phyloP scores from a whole-genome alignment of 1,139 yeast species.

The Yamadazyma dendronema region DNA sequence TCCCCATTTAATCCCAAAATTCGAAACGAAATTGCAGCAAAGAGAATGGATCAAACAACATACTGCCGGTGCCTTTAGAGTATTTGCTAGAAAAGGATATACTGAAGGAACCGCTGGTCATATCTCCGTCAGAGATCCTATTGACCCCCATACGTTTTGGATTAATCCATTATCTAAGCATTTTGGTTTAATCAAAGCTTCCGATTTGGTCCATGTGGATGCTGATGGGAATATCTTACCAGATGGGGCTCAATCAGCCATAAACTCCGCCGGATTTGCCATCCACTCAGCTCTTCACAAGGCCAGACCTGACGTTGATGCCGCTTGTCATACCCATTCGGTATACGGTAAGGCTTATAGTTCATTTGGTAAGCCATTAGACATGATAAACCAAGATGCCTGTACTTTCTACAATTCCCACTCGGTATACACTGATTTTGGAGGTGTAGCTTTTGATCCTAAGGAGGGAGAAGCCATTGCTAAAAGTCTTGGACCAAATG shows the following conservation, averaged over 20 bases:
- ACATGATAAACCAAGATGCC: constrained; percentile 79
- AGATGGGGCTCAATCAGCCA: constrained; percentile 64
- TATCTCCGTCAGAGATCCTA: constrained; percentile 76
- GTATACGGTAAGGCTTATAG: constrained; percentile 74
- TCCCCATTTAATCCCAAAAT: constrained; percentile 52
- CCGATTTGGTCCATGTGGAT: constrained; percentile 77
- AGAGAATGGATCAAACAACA: constrained; percentile 68
- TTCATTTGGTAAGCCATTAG: constrained; percentile 66
- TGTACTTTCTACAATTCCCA: constrained; percentile 68
- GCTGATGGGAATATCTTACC: constrained; percentile 63
- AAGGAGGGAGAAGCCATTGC: constrained; percentile 72
- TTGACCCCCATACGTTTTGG: constrained; percentile 71
- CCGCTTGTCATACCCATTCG: constrained; percentile 83
- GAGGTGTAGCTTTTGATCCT: constrained; percentile 78
- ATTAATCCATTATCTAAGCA: constrained; percentile 75
- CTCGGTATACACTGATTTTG: constrained; percentile 65
- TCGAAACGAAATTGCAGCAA: constrained; percentile 48
- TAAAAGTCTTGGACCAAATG: constrained; percentile 54
- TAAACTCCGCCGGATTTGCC: constrained; percentile 79
- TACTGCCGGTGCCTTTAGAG: constrained; percentile 80
- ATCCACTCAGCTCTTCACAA: constrained; percentile 76
- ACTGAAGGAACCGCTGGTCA: constrained; percentile 84
- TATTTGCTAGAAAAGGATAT: constrained; percentile 70
- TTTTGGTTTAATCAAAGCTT: constrained; percentile 64
- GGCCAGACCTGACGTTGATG: constrained; percentile 76